Evolutionary conservation across 2,329 filamentous ascomycete species (phyloP), one percentile per base, ranked within the genome.

Genomic region (Arthrinium puccinioides): DNA sequence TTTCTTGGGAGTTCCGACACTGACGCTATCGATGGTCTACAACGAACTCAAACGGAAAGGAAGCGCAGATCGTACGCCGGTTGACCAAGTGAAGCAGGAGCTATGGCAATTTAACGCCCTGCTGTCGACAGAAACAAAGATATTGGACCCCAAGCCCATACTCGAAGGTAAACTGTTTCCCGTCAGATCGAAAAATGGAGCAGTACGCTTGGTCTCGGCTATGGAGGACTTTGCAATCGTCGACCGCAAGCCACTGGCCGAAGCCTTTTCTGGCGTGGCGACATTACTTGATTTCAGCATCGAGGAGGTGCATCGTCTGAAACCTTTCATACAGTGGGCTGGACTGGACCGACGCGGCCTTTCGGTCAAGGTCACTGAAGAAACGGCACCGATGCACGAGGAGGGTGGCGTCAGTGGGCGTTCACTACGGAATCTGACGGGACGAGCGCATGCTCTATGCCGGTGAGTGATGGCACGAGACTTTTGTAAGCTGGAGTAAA

Each of bases 271-370:
- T 0, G 15, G 36, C 5, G 47, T 40, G 9, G 51, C 55, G 4
- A 61, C 55, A 32, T 39, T 59, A 3, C 45, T 67, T 0, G 60
- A 64, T 38, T 65, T 63, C 35, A 44, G 31, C 0, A 32, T 63
- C 2, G 48, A 61, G 6, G 57, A 66, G 1, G 45, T 61, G 4
- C 43, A 40, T 2, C 41, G 37, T 0, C 39, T 67, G 1, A 38
- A 37, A 4, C 50, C 49, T 1, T 56, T 66, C 5, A 11, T 67
- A 5, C 28, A 46, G 0, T 68, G 63, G 63, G 32, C 47, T 4
- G 39, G 47, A 1, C 40, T 67, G 0, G 48, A 54, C 7, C 19
- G 36, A 1, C 48, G 57, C 5, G 62, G 55, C 36, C 24, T 67
- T 2, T 65, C 62, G 2, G 21, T 4, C 5, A 41, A 42, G 9